A percentile compares a stretch with the other conserved stretches of the same genome.
These are phyloP conservation scores for Arxiozyma slooffiae DNA, from an alignment of 1,139 yeast genomes.

Conservation along the genomic window DNA sequence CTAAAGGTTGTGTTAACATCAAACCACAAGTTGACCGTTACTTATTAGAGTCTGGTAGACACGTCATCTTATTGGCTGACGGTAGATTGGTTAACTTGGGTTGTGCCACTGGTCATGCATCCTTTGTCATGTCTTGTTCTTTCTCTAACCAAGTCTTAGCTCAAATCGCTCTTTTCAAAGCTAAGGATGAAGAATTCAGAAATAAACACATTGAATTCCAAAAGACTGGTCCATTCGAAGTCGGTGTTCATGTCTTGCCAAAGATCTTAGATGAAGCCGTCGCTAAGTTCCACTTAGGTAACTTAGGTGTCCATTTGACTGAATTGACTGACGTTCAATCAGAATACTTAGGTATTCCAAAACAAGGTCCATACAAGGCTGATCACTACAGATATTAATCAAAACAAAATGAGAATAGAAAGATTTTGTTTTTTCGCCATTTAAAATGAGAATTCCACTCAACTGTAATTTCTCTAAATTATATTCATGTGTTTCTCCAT, in stretches of 20 bases:
- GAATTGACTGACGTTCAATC: constrained; percentile 73
- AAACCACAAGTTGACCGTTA: constrained; percentile 99
- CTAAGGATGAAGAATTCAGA: constrained; percentile 75
- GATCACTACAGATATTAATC: constrained; percentile 92
- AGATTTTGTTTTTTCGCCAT: neutral
- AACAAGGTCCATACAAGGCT: constrained; percentile 96
- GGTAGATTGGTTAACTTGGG: constrained; percentile 99
- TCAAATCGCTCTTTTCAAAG: constrained; percentile 96
- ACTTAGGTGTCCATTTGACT: constrained; percentile 87
- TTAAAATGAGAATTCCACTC: constrained; percentile 2
- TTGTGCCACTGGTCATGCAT: constrained; percentile 99
- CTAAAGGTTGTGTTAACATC: constrained; percentile 85
- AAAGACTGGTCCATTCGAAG: constrained; percentile 81
- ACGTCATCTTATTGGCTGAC: constrained; percentile 93
- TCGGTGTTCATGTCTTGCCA: constrained; percentile 96
- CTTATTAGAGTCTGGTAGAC: constrained; percentile 84
- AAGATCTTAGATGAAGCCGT: constrained; percentile 98
- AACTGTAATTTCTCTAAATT: constrained; percentile 4
- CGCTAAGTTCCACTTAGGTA: constrained; percentile 93
- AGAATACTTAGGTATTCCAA: constrained; percentile 88
- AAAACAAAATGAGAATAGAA: constrained; percentile 30
- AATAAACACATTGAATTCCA: constrained; percentile 77
- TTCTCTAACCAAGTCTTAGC: constrained; percentile 99
- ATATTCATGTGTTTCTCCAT: neutral
- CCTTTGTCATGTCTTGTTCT: constrained; percentile 99